Evolutionary conservation across 257 asterid genomes (phyloP).

Genomic region (Nicotiana attenuata): DNA sequence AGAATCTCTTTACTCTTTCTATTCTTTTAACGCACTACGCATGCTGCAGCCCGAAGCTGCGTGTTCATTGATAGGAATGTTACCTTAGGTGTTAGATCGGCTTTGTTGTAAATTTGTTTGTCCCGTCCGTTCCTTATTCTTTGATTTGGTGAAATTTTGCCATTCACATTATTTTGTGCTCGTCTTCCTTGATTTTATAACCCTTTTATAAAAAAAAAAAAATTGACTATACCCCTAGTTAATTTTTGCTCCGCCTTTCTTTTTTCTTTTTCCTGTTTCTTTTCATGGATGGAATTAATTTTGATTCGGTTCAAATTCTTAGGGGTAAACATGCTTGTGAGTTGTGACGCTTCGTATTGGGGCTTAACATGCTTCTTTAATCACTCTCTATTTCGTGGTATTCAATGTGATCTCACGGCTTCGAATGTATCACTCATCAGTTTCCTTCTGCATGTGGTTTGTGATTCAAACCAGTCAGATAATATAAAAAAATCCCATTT

Average conservation of each 20-base stretch:
- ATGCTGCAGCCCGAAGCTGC: constrained; percentile 1
- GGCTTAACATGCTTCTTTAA: background rate
- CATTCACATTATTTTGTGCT: background rate
- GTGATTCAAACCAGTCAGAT: background rate
- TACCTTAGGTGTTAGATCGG: background rate
- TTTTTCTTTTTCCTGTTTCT: background rate
- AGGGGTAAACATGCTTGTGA: background rate
- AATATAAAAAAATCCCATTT: background rate
- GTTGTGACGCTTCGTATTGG: background rate
- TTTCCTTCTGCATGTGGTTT: background rate
- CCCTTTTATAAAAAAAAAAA: background rate
- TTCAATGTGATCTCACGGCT: background rate
- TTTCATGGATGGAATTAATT: background rate
- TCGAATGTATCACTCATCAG: background rate
- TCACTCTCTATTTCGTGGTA: background rate
- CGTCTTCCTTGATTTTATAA: constrained; percentile 6
- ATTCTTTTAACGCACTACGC: background rate
- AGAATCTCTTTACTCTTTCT: background rate
- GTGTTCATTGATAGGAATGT: background rate
- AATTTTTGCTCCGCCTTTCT: background rate
- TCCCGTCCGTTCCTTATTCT: constrained; percentile 2
- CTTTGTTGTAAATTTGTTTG: background rate
- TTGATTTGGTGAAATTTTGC: background rate
- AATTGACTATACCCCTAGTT: background rate
- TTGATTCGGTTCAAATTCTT: background rate